Percentiles rank a stretch among this genome's conserved stretches.
phyloP scores from a whole-genome alignment of 495 filamentous ascomycete species.

The Podospora fimiseda region DNA sequence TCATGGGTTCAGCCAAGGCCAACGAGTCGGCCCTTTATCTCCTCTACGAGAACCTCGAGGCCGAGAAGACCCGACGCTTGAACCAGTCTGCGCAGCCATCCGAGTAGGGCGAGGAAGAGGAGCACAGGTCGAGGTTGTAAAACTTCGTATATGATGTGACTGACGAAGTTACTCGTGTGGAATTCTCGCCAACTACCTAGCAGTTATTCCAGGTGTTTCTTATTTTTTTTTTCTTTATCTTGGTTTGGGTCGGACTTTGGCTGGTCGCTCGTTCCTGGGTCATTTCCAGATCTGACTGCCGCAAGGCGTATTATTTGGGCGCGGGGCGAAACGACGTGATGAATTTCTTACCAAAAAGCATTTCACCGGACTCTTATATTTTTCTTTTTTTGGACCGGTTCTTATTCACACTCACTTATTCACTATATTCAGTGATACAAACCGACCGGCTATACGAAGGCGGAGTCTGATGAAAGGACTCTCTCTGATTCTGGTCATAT shows the following conservation, averaged over 20 bases:
- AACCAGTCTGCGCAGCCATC: constrained; percentile 49
- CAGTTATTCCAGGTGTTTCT: constrained; percentile 12
- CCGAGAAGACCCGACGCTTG: constrained; percentile 93
- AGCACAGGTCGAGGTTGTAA: constrained; percentile 25
- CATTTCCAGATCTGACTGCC: constrained; percentile 52
- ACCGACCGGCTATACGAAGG: constrained; percentile 6
- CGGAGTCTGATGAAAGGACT: too few species aligned
- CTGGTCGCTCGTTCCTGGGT: constrained; percentile 33
- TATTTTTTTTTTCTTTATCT: constrained; percentile 15
- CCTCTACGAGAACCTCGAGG: constrained; percentile 97
- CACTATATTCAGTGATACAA: constrained; percentile 18
- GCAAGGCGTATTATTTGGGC: constrained; percentile 49
- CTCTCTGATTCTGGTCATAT: too few species aligned
- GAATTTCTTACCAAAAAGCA: constrained; percentile 40
- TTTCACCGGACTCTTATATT: constrained; percentile 24
- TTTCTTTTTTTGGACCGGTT: constrained; percentile 31
- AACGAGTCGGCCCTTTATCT: constrained; percentile 95
- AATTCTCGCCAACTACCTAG: constrained; percentile 15
- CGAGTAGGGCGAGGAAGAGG: constrained; percentile 53
- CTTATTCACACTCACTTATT: constrained; percentile 26
- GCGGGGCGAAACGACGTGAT: constrained; percentile 39
- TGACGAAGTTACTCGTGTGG: constrained; percentile 15
- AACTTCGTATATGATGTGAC: constrained; percentile 20
- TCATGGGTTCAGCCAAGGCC: constrained; percentile 83
- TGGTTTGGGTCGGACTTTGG: constrained; percentile 40